Conservation (phyloP, 345 rosid species). For the Ceriops tagal region DNA sequence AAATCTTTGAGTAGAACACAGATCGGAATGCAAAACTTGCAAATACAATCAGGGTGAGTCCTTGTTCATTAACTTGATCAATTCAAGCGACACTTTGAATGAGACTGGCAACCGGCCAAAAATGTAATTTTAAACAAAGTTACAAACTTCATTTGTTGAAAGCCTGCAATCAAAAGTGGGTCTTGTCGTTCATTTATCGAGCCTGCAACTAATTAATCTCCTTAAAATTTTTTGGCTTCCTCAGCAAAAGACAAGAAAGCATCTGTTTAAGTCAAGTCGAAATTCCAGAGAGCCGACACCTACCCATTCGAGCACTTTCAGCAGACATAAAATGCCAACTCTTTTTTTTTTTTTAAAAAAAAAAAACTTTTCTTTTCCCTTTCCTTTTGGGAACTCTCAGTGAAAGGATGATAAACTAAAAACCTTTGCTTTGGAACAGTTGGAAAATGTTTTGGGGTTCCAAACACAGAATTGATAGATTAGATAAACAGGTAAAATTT, state of each 20-base stretch:
- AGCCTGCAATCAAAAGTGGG: neutral
- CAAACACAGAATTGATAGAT: neutral
- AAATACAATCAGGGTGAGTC: too few species aligned
- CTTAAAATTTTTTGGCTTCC: neutral
- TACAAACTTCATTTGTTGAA: neutral
- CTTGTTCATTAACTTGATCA: too few species aligned
- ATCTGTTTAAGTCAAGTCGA: neutral
- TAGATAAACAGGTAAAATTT: too few species aligned
- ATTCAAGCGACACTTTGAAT: too few species aligned
- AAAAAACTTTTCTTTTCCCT: neutral
- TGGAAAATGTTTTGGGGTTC: slow-evolving; percentile 10
- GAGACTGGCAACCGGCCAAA: too few species aligned
- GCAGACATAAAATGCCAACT: too few species aligned
- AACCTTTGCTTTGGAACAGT: slow-evolving; percentile 1
- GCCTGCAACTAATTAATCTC: neutral
- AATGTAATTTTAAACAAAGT: neutral
- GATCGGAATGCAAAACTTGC: too few species aligned
- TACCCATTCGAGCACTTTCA: neutral
- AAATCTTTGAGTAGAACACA: too few species aligned
- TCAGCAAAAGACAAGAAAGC: neutral
- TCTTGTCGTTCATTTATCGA: neutral
- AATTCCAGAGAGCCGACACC: neutral
- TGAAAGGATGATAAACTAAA: neutral
- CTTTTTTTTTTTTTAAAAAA: too few species aligned
- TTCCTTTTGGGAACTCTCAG: neutral